Percentiles rank a stretch among this genome's conserved stretches.
These are phyloP conservation scores for Beauveria scarabaeidicola DNA, from an alignment of 2,329 filamentous ascomycete genomes.

Conservation along the genomic window DNA sequence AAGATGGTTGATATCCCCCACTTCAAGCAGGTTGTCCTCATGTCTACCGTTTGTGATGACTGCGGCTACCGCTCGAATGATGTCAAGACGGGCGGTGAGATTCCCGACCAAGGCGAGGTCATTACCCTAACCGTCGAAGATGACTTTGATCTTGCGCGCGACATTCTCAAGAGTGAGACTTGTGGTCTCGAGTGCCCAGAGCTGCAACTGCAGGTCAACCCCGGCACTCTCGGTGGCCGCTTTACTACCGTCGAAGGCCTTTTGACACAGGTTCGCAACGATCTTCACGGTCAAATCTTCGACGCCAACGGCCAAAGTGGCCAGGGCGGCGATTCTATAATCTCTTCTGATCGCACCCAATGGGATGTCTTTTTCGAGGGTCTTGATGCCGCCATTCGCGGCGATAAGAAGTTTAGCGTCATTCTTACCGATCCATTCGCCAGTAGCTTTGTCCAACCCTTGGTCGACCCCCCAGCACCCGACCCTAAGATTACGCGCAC, in stretches of 20 bases:
- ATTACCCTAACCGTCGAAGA: conserved; percentile 69
- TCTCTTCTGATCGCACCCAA: conserved; percentile 51
- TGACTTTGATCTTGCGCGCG: conserved; percentile 68
- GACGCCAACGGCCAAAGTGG: conserved; percentile 51
- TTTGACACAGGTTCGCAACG: conserved; percentile 82
- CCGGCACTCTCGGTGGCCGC: conserved; percentile 86
- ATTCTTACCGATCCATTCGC: conserved; percentile 82
- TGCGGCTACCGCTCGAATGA: conserved; percentile 96
- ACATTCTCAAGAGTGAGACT: conserved; percentile 94
- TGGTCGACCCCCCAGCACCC: conserved; percentile 59
- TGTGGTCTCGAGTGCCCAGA: conserved; percentile 83
- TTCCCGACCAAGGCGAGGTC: conserved; percentile 76
- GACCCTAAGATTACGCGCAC: conserved; percentile 76
- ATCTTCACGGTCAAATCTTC: conserved; percentile 83
- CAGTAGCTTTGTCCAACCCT: conserved; percentile 87
- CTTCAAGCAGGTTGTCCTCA: conserved; percentile 95
- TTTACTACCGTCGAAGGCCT: conserved; percentile 97
- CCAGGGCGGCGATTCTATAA: conserved; percentile 71
- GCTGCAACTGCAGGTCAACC: conserved; percentile 77
- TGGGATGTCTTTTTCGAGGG: conserved; percentile 78
- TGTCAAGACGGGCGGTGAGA: conserved; percentile 91
- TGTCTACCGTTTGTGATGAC: conserved; percentile 84
- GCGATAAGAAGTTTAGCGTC: conserved; percentile 72
- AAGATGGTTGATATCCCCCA: conserved; percentile 98
- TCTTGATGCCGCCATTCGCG: conserved; percentile 69